Evolutionary conservation across 140 eudicot species (phyloP).

Genomic region (Senecio squalidus): DNA sequence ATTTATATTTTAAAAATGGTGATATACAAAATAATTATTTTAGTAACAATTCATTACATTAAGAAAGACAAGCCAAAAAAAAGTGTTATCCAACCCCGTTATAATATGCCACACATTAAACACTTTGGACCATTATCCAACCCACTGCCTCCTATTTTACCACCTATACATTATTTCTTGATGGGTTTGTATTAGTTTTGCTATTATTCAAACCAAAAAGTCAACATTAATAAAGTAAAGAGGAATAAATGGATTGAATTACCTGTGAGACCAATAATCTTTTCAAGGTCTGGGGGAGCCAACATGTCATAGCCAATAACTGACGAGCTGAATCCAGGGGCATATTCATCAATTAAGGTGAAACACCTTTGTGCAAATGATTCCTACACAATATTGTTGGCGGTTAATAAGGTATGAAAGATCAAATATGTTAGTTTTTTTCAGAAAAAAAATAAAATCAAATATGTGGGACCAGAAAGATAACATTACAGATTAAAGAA

Average conservation of each 20-base stretch:
- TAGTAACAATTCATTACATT: background rate
- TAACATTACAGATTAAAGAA: too few relatives aligned
- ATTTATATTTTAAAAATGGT: background rate
- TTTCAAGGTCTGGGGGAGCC: constrained; percentile 99
- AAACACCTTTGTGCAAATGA: constrained; percentile 86
- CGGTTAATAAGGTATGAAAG: background rate
- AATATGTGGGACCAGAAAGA: too few relatives aligned
- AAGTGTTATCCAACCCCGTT: too few relatives aligned
- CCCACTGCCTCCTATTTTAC: background rate
- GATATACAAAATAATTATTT: background rate
- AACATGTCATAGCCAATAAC: constrained; percentile 94
- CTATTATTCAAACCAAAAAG: background rate
- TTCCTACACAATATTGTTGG: constrained; percentile 39
- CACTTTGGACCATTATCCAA: background rate
- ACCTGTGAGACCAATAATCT: constrained; percentile 94
- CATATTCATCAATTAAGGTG: constrained; percentile 75
- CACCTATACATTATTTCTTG: background rate
- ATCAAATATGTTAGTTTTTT: background rate
- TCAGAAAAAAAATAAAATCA: too few relatives aligned
- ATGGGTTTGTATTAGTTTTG: background rate
- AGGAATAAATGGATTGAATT: constrained; percentile 7
- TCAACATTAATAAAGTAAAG: background rate
- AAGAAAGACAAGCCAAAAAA: background rate
- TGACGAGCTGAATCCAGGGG: constrained; percentile 97
- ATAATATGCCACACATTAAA: too few relatives aligned